Percentiles rank a stretch among this genome's conserved stretches.
Conservation (phyloP, 805 yeast species). For the Cyberlindnera petersonii region DNA sequence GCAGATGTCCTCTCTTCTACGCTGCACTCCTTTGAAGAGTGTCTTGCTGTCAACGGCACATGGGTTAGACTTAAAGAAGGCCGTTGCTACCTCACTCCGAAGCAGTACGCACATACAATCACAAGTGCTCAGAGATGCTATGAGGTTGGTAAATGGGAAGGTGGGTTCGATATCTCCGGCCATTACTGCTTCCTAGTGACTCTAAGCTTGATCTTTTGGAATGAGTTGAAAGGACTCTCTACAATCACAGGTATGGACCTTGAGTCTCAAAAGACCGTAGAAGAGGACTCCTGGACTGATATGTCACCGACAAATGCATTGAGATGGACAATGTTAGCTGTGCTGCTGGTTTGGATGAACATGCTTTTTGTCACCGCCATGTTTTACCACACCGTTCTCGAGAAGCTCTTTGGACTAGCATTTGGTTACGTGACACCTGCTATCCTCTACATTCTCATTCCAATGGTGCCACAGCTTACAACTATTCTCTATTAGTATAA, state of each 20-base stretch:
- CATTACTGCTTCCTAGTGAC: slow-evolving; percentile 45
- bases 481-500: not conserved
- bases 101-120: slow-evolving; percentile 14
- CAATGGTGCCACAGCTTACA: slow-evolving; percentile 2
- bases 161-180: slow-evolving; percentile 53
- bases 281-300: slow-evolving; percentile 4
- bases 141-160: slow-evolving; percentile 38
- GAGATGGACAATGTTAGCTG: slow-evolving; percentile 16
- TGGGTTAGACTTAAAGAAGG: slow-evolving; percentile 20
- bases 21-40: slow-evolving; percentile 1
- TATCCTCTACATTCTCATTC: slow-evolving; percentile 37
- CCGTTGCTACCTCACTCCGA: slow-evolving; percentile 16
- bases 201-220: slow-evolving; percentile 39
- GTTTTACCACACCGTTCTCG: slow-evolving; percentile 76
- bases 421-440: slow-evolving; percentile 56
- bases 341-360: slow-evolving; percentile 49
- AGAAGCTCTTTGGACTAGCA: slow-evolving; percentile 65
- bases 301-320: slow-evolving; percentile 5
- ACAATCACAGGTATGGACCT: slow-evolving; percentile 1
- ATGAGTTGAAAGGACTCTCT: slow-evolving; percentile 28
- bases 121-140: slow-evolving; percentile 33
- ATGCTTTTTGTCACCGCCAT: slow-evolving; percentile 66
- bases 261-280: slow-evolving; percentile 8
- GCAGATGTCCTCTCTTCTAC: not conserved
- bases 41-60: slow-evolving; percentile 18